Evolutionary conservation across 2,329 filamentous ascomycete genomes (phyloP), one percentile per base, ranked within the genome.

Genomic region (Fusarium siculi): DNA sequence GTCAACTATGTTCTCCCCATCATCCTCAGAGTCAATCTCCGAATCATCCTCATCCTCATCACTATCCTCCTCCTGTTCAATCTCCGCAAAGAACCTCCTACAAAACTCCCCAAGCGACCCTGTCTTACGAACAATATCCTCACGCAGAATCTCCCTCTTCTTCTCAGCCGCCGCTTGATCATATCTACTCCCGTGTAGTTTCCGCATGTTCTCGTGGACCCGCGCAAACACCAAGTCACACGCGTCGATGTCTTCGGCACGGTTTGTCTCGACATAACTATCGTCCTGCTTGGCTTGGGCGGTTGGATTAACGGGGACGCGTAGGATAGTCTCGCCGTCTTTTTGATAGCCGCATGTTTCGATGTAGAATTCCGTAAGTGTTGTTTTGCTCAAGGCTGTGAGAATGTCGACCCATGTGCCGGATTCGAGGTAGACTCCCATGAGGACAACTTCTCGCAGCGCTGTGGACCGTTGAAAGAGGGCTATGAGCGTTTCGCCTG

Each of bases 301-400:
- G 9, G 30, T n/a, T 30, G 8, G 25, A 2, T 32, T 4, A 0
- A 21, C 0, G 1, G 59, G 59, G 5, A 37, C 39, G 4, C 23
- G 39, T 2, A 19, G 39, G 12, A 23, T 5, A 12, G 37, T 34
- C 4, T 60, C 40, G 19, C 25, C 40, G 2, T 47, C 59, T 25
- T 36, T 37, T 25, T 44, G n/a, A 6, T 63, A 60, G 11, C 34
- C 42, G n/a, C 60, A 63, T 10, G 42, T 40, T 28, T 61, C 60
- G 15, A 63, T 30, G 19, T 61, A 40, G 30, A 63, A 40, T 5
- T 8, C 14, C 6, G 55, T 49, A 1, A 63, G 34, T 1, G 19
- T 15, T 0, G 60, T 47, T 44, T 61, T 10, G 36, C 54, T 63
- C 2, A 63, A 1, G 1, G 30, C 34, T 3, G 15, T 36, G 8